A percentile compares a stretch with the other conserved stretches of the same genome.
Evolutionary conservation across 495 filamentous ascomycete genomes (phyloP).

Genomic region (Podospora fimiseda): DNA sequence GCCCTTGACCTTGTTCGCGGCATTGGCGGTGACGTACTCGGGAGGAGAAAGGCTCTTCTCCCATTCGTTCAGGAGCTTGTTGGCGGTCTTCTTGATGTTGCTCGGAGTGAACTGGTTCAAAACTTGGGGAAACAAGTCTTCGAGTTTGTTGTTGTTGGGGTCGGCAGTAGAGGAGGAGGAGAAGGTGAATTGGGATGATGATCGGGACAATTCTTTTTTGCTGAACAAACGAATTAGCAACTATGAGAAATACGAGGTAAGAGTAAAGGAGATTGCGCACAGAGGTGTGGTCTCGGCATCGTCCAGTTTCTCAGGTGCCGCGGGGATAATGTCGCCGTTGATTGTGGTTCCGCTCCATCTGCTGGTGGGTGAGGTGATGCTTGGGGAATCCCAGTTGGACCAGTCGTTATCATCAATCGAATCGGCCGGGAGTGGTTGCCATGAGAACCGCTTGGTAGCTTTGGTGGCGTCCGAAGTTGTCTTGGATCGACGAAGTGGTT

Average conservation of each 20-base stretch:
- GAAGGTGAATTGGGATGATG: constrained; percentile 3
- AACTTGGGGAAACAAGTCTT: constrained; percentile 58
- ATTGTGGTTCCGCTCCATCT: constrained; percentile 45
- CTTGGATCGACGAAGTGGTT: constrained; percentile 22
- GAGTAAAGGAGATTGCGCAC: constrained; percentile 26
- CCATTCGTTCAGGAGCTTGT: constrained; percentile 73
- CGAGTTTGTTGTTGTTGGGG: constrained; percentile 28
- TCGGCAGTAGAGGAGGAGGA: not conserved
- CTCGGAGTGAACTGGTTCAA: constrained; percentile 59
- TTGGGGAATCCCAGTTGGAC: constrained; percentile 65
- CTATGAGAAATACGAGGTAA: not conserved
- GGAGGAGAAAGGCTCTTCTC: constrained; percentile 46
- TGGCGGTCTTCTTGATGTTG: constrained; percentile 63
- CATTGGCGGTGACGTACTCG: not conserved
- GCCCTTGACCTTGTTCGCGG: constrained; percentile 2
- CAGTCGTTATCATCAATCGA: constrained; percentile 62
- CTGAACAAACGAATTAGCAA: not conserved
- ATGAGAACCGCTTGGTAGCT: constrained; percentile 39
- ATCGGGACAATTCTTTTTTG: constrained; percentile 19
- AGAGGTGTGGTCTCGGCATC: constrained; percentile 26
- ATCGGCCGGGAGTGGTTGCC: constrained; percentile 42
- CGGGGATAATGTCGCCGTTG: constrained; percentile 38
- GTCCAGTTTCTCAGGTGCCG: constrained; percentile 32
- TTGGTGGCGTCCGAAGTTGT: constrained; percentile 27
- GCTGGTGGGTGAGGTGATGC: constrained; percentile 30